Evolutionary conservation across 2,329 filamentous ascomycete species (phyloP).

Genomic region (Xenosphaeropsis pyriputrescens): DNA sequence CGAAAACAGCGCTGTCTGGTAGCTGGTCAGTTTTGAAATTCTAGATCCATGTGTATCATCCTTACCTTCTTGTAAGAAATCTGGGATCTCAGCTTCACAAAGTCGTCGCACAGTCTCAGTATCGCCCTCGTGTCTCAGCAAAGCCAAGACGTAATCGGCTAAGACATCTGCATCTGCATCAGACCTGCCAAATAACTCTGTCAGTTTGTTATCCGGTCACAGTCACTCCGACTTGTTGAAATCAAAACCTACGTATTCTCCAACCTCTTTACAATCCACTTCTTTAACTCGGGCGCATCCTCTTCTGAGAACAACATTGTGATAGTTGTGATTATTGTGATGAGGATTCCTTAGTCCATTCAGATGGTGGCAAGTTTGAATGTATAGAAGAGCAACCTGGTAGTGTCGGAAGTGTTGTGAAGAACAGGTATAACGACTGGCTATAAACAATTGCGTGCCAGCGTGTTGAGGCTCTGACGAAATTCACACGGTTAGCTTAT

Average conservation of each 20-base stretch:
- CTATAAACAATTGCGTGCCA: background rate
- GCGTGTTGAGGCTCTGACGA: background rate
- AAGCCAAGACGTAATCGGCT: constrained; percentile 70
- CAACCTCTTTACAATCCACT: constrained; percentile 65
- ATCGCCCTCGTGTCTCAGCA: constrained; percentile 56
- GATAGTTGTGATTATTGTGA: background rate
- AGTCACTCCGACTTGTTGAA: background rate
- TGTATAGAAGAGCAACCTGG: background rate
- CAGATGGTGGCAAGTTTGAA: background rate
- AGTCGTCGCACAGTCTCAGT: constrained; percentile 47
- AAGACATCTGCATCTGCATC: constrained; percentile 72
- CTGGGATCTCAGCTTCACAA: constrained; percentile 57
- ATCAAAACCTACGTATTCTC: constrained; percentile 49
- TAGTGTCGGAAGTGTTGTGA: background rate
- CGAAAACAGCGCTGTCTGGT: constrained; percentile 44
- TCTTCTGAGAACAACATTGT: constrained; percentile 48
- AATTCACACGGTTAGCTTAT: background rate
- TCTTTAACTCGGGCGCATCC: constrained; percentile 50
- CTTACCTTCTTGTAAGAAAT: constrained; percentile 58
- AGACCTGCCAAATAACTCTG: constrained; percentile 31
- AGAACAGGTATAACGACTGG: background rate
- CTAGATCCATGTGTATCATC: background rate
- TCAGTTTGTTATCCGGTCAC: constrained; percentile 2
- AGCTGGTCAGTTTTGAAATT: background rate
- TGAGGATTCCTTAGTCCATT: background rate